These are phyloP conservation scores for Graphilbum fragrans DNA, from an alignment of 2,329 filamentous ascomycete species.

Conservation along the genomic window DNA sequence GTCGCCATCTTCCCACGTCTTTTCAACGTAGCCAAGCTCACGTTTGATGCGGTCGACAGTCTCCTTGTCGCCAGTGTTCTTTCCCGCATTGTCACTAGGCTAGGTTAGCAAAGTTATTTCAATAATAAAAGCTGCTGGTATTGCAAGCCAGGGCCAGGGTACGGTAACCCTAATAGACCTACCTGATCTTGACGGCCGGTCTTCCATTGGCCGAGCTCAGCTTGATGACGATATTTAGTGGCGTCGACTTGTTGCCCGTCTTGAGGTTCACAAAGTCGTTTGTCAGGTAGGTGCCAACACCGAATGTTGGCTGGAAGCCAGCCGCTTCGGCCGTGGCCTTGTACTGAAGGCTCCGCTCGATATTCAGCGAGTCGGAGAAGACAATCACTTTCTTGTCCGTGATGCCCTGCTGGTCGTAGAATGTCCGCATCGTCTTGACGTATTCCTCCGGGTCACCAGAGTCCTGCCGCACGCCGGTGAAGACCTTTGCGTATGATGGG, in stretches of 20 bases:
- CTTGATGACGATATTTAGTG: slow-evolving; percentile 97
- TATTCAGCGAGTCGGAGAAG: slow-evolving; percentile 89
- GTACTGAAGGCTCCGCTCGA: slow-evolving; percentile 84
- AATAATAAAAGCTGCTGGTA: background rate
- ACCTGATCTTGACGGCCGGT: slow-evolving; percentile 79
- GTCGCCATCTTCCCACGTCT: slow-evolving; percentile 70
- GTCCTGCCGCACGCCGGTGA: slow-evolving; percentile 77
- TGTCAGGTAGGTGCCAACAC: slow-evolving; percentile 89
- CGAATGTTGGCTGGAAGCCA: slow-evolving; percentile 79
- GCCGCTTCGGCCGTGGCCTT: slow-evolving; percentile 69
- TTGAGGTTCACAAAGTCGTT: slow-evolving; percentile 75
- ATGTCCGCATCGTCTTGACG: slow-evolving; percentile 64
- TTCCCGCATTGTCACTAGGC: slow-evolving; percentile 64
- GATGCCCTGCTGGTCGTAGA: slow-evolving; percentile 68
- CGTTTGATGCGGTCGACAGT: slow-evolving; percentile 76
- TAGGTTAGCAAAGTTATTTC: background rate
- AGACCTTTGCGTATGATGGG: slow-evolving; percentile 65
- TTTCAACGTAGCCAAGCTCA: slow-evolving; percentile 75
- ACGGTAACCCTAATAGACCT: slow-evolving; percentile 23
- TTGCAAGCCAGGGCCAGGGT: too few species aligned
- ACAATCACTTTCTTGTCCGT: slow-evolving; percentile 77
- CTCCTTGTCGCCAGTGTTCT: slow-evolving; percentile 81
- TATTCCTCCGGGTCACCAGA: slow-evolving; percentile 77
- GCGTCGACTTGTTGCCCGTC: slow-evolving; percentile 71
- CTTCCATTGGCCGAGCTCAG: slow-evolving; percentile 72